Evolutionary conservation across 2,329 filamentous ascomycete genomes (phyloP).

Genomic region (Raffaelea ambrosiae): DNA sequence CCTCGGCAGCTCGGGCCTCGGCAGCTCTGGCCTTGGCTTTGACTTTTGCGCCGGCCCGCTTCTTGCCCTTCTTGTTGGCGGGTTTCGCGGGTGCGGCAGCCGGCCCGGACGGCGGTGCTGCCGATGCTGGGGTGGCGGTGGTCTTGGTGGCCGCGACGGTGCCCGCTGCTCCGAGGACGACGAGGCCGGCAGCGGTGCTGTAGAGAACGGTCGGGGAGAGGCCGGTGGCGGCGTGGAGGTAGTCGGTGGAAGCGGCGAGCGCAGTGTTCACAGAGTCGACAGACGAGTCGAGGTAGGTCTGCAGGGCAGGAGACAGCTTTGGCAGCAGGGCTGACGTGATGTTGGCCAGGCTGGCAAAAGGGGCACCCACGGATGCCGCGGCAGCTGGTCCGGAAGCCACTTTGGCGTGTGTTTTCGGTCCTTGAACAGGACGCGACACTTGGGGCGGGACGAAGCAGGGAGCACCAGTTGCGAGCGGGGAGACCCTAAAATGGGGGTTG

Average conservation of each 20-base stretch:
- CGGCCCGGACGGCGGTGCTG: neutral
- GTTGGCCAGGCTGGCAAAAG: conserved; percentile 42
- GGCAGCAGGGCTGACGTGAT: conserved; percentile 33
- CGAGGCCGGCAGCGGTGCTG: conserved; percentile 38
- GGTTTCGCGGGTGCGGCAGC: neutral
- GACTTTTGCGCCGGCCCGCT: conserved; percentile 12
- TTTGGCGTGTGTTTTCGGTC: conserved; percentile 39
- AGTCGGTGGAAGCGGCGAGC: conserved; percentile 40
- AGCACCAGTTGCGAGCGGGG: neutral
- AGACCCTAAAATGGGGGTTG: neutral
- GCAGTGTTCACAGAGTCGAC: conserved; percentile 40
- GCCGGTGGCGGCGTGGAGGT: conserved; percentile 41
- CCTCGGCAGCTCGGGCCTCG: neutral
- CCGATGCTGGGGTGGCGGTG: neutral
- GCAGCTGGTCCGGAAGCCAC: conserved; percentile 52
- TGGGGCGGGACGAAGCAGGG: neutral
- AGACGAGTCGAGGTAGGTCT: conserved; percentile 50
- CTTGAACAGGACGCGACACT: conserved; percentile 28
- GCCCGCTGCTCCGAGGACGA: conserved; percentile 40
- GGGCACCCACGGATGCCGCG: conserved; percentile 55
- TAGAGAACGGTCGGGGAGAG: conserved; percentile 41
- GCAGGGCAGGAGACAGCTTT: conserved; percentile 34
- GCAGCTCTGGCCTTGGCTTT: conserved; percentile 3
- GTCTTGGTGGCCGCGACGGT: conserved; percentile 14
- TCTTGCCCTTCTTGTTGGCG: conserved; percentile 13